phyloP scores from a whole-genome alignment of 306 rosid genomes.

The Luffa aegyptiaca region DNA sequence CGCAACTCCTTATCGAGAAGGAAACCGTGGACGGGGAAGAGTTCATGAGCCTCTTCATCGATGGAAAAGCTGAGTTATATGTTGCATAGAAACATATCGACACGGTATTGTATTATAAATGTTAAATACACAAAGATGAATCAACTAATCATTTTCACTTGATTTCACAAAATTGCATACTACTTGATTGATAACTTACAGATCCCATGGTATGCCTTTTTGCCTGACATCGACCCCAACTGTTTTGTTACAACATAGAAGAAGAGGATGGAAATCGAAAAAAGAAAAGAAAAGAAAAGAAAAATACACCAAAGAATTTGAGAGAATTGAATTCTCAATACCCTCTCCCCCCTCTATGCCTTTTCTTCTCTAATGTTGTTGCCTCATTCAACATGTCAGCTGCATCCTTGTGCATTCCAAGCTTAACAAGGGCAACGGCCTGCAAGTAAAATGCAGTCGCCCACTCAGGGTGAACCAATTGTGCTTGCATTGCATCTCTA shows the following conservation, averaged over 20 bases:
- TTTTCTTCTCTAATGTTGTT: conserved; percentile 51
- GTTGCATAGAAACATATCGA: conserved; percentile 24
- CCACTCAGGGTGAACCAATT: conserved; percentile 61
- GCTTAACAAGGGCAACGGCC: conserved; percentile 74
- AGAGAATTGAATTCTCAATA: conserved; percentile 5
- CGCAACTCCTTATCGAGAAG: conserved; percentile 82
- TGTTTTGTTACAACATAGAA: not conserved
- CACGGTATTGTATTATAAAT: conserved; percentile 26
- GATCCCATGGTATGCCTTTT: not conserved
- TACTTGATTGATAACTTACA: conserved; percentile 14
- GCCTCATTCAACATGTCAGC: conserved; percentile 69
- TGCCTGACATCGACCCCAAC: not conserved
- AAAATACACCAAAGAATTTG: not conserved
- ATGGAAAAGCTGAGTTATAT: conserved; percentile 74
- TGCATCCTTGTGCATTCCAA: conserved; percentile 65
- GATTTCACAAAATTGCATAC: conserved; percentile 19
- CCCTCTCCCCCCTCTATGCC: conserved; percentile 33
- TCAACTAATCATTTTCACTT: conserved; percentile 37
- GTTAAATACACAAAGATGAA: conserved; percentile 25
- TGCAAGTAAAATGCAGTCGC: conserved; percentile 83
- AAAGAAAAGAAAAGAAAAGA: not conserved
- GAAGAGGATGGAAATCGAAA: not conserved
- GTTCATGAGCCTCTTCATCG: conserved; percentile 89
- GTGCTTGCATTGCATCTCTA: conserved; percentile 83
- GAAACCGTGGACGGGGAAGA: conserved; percentile 96